phyloP scores from a whole-genome alignment of 2,329 filamentous ascomycete genomes.

The Hypoxylon sp. region DNA sequence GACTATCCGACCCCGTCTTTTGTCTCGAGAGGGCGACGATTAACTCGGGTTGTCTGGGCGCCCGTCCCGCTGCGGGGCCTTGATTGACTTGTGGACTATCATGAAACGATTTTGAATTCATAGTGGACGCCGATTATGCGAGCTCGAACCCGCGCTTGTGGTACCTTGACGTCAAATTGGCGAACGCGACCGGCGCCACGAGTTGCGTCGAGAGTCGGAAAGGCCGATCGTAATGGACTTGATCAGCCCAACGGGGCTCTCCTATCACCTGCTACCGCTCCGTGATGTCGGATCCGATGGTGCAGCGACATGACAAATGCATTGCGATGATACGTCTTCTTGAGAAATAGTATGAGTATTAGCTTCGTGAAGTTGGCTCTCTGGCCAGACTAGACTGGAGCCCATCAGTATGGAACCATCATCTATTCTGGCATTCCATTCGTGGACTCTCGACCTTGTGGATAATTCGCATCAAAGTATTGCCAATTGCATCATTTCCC shows the following conservation, averaged over 20 bases:
- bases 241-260: slow-evolving; percentile 16
- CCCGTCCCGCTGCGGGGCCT: slow-evolving; percentile 38
- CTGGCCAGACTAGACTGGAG: slow-evolving; percentile 5
- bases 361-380: slow-evolving; percentile 4
- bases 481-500: slow-evolving; percentile 20
- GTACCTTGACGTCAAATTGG: slow-evolving; percentile 40
- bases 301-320: slow-evolving; percentile 31
- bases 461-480: slow-evolving; percentile 17
- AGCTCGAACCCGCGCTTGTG: slow-evolving; percentile 37
- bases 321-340: slow-evolving; percentile 21
- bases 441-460: slow-evolving; percentile 12
- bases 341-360: slow-evolving; percentile 19
- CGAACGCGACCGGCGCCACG: slow-evolving; percentile 27
- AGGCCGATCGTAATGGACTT: slow-evolving; percentile 30
- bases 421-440: slow-evolving; percentile 19
- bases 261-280: slow-evolving; percentile 7
- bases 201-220: slow-evolving; percentile 20
- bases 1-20: slow-evolving; percentile 26
- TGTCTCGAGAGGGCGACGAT: slow-evolving; percentile 11
- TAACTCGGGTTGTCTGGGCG: slow-evolving; percentile 12
- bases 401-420: slow-evolving; percentile 20
- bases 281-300: slow-evolving; percentile 34
- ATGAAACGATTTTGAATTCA: slow-evolving; percentile 28
- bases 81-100: slow-evolving; percentile 31
- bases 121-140: slow-evolving; percentile 29